Percentiles rank a stretch among this genome's conserved stretches.
These are phyloP conservation scores for Takakia lepidozioides DNA, from an alignment of 225 moss, liverwort and hornwort genomes.

Conservation along the genomic window DNA sequence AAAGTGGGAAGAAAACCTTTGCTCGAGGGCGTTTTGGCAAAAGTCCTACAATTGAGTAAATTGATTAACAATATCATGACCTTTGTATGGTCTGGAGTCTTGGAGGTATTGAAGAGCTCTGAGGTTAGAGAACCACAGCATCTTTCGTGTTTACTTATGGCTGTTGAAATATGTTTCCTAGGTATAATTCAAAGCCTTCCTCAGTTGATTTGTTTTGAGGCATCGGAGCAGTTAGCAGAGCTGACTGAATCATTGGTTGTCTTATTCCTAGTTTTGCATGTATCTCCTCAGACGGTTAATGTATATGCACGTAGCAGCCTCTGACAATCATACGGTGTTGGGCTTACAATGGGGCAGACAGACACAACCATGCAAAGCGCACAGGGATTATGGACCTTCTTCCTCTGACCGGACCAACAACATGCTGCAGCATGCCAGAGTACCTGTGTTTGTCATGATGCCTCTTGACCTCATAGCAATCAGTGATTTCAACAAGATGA, in stretches of 20 bases:
- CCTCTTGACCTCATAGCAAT: slow-evolving; percentile 9
- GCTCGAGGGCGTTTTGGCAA: too few species aligned
- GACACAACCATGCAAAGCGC: slow-evolving; percentile 1
- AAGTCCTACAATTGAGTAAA: too few species aligned
- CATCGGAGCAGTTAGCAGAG: neutral
- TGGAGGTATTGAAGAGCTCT: too few species aligned
- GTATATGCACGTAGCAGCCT: neutral
- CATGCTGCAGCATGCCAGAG: neutral
- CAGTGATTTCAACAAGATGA: slow-evolving; percentile 3
- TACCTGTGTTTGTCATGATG: slow-evolving; percentile 14
- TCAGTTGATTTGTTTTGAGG: neutral
- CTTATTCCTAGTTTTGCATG: too few species aligned
- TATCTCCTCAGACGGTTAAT: too few species aligned
- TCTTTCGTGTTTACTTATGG: too few species aligned
- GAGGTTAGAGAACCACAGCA: too few species aligned
- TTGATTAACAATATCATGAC: too few species aligned
- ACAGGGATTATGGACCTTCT: slow-evolving; percentile 1
- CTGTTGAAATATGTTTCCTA: neutral
- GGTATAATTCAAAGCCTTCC: neutral
- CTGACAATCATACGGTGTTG: neutral
- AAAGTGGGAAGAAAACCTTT: too few species aligned
- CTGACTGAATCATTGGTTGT: too few species aligned
- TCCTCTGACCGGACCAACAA: slow-evolving; percentile 2
- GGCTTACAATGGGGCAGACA: neutral
- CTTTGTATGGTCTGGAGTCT: too few species aligned